Conservation (phyloP, 306 rosid species). For the Spatholobus suberectus region DNA sequence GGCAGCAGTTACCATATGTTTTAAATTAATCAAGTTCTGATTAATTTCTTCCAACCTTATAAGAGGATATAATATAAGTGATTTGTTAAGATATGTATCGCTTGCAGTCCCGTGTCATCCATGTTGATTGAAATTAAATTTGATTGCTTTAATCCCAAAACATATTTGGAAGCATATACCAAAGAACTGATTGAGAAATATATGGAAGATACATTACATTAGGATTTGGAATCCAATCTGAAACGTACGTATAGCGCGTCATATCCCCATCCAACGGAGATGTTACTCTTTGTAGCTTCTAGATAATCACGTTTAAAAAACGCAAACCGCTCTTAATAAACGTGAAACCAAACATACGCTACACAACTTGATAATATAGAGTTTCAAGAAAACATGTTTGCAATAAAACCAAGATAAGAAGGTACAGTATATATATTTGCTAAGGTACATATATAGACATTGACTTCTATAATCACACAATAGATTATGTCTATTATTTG, state of each 20-base stretch:
- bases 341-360: neutral
- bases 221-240: neutral
- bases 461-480: slow-evolving; percentile 37
- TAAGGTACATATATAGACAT: slow-evolving; percentile 33
- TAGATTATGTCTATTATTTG: slow-evolving; percentile 30
- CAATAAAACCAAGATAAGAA: slow-evolving; percentile 10
- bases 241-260: neutral
- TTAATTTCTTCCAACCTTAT: neutral
- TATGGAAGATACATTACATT: neutral
- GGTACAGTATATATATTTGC: slow-evolving; percentile 21
- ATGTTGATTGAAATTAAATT: neutral
- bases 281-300: neutral
- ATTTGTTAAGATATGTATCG: neutral
- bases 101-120: neutral
- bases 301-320: neutral
- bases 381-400: neutral
- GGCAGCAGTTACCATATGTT: neutral
- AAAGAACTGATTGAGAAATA: neutral
- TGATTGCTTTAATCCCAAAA: neutral
- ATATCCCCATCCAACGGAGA: neutral
- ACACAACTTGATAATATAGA: slow-evolving; percentile 16
- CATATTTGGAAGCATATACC: neutral
- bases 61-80: neutral
- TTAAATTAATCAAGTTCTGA: neutral
- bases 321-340: neutral